Evolutionary conservation across 352 stramenopile species (phyloP), one percentile per base, ranked within the genome.

Genomic region (Phytopythium ostracodes): DNA sequence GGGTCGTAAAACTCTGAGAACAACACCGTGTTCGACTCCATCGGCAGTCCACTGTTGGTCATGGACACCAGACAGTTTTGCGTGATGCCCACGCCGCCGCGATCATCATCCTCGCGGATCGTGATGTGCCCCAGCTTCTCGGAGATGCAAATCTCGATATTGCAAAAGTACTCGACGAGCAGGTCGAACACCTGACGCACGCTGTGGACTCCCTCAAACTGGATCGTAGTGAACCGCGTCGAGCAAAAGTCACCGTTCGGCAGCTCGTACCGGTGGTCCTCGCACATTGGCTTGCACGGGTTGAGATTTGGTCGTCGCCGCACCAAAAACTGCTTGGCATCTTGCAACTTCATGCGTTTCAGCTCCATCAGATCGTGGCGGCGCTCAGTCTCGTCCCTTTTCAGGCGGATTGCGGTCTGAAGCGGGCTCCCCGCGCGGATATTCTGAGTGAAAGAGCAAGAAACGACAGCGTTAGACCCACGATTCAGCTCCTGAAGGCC

Each of bases 101-200:
- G 24, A 50, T 81, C 73, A 54, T 76, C 69, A 51, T 79, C 63
- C 24, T 81, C 72, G 14, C 75, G 72, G 49, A 73, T 67, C 4
- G 73, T 81, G 20, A 81, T 67, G 29, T 76, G 49, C 10, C 70
- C 72, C 11, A 79, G 53, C 12, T 62, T 63, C 43, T 84, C 75
- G 2, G 75, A 81, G 62, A 81, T 72, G 38, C 35, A 68, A 31
- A 79, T 72, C 61, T 84, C 75, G 22, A 79, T 63, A 52, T 77
- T 79, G 36, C 56, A 47, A 8, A 74, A 51, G 64, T 72, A 81
- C 43, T 64, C 71, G 36, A 59, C 59, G 18, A 76, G 70, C 11
- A 71, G 64, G n/a, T 84, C 72, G 42, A 72, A 77, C 15, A 84
- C 66, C 14, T 72, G 63, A 10, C 64, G 54, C 11, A 81, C 70